phyloP scores from a whole-genome alignment of 805 yeast genomes.

The Lipomyces yamadae region DNA sequence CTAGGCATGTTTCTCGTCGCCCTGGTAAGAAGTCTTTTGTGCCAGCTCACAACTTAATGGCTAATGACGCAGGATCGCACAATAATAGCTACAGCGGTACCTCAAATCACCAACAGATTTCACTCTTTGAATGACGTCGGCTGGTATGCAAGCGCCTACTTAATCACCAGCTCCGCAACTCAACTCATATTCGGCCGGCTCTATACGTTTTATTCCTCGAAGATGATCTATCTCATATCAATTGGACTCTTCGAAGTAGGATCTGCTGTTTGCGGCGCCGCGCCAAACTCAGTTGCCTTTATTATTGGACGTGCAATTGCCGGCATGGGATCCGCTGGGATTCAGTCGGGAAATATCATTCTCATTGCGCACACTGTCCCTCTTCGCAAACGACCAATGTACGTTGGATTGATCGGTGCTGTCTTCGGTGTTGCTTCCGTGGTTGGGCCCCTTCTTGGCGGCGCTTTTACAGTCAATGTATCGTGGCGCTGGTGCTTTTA shows the following conservation, averaged over 20 bases:
- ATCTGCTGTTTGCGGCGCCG: slow-evolving; percentile 23
- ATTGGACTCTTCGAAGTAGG: slow-evolving; percentile 50
- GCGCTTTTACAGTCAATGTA: slow-evolving; percentile 52
- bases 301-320: slow-evolving; percentile 72
- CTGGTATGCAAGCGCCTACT: slow-evolving; percentile 14
- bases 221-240: slow-evolving; percentile 29
- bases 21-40: no score
- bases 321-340: slow-evolving; percentile 74
- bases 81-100: slow-evolving; percentile 21
- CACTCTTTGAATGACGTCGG: slow-evolving; percentile 16
- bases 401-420: slow-evolving; percentile 38
- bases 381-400: slow-evolving; percentile 39
- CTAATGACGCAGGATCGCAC: not conserved
- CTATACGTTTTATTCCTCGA: slow-evolving; percentile 14
- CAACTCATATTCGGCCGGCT: slow-evolving; percentile 15
- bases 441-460: slow-evolving; percentile 61
- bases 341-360: slow-evolving; percentile 60
- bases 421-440: slow-evolving; percentile 49
- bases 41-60: no score
- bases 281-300: slow-evolving; percentile 55
- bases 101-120: slow-evolving; percentile 14
- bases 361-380: slow-evolving; percentile 62
- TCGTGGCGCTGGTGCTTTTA: slow-evolving; percentile 61
- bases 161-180: slow-evolving; percentile 12
- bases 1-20: no score